Conservation (phyloP, 2,329 filamentous ascomycete genomes). For the Corynespora cassiicola region DNA sequence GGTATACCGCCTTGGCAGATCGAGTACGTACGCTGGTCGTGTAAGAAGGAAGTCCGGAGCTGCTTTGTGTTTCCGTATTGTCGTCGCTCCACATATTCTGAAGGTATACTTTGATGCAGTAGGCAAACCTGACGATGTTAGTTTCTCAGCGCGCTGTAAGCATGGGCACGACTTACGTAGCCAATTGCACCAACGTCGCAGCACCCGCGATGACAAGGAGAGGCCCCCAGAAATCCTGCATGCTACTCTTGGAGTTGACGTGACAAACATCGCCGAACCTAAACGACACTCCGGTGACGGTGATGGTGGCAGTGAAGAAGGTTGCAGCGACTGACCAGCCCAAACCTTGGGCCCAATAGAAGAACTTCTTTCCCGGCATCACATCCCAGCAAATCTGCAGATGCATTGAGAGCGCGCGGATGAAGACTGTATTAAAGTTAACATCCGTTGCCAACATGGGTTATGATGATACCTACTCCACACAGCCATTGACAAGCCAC, state of each 20-base stretch:
- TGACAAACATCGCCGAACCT: slow-evolving; percentile 92
- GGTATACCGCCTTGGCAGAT: slow-evolving; percentile 85
- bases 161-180: slow-evolving; percentile 67
- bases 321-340: slow-evolving; percentile 86
- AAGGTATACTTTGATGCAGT: slow-evolving; percentile 95
- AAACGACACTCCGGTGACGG: slow-evolving; percentile 91
- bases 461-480: slow-evolving; percentile 65
- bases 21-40: slow-evolving; percentile 77
- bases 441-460: not conserved
- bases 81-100: slow-evolving; percentile 77
- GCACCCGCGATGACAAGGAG: slow-evolving; percentile 78
- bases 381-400: slow-evolving; percentile 98
- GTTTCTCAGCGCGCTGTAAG: slow-evolving; percentile 18
- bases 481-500: slow-evolving; percentile 82
- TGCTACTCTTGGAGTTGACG: slow-evolving; percentile 86
- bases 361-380: slow-evolving; percentile 85
- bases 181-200: slow-evolving; percentile 80
- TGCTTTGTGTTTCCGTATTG: slow-evolving; percentile 66
- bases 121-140: slow-evolving; percentile 57
- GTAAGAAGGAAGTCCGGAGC: slow-evolving; percentile 72
- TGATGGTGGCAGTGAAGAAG: slow-evolving; percentile 76
- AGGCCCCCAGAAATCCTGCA: slow-evolving; percentile 90
- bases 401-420: slow-evolving; percentile 89
- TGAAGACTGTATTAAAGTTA: slow-evolving; percentile 63
- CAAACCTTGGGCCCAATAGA: slow-evolving; percentile 78